Percentiles rank a stretch among this genome's conserved stretches.
phyloP scores from a whole-genome alignment of 1,139 yeast genomes.

The Kluyveromyces sp. region DNA sequence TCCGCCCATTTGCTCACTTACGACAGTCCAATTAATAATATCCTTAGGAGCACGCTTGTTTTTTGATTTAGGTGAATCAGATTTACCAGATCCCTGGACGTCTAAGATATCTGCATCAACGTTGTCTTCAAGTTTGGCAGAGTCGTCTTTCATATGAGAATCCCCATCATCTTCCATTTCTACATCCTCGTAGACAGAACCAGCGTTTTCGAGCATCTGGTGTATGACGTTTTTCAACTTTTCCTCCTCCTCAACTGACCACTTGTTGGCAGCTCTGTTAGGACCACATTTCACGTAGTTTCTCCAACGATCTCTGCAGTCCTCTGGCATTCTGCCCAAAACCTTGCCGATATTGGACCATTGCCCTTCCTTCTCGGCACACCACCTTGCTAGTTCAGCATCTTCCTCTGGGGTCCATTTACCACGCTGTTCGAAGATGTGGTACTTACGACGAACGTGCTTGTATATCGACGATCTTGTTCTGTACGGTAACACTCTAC shows the following conservation, averaged over 20 bases:
- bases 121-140: constrained; percentile 1
- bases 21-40: constrained; percentile 80
- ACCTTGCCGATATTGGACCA: constrained; percentile 78
- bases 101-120: constrained; percentile 4
- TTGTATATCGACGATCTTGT: constrained; percentile 85
- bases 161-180: constrained; percentile 24
- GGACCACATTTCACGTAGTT: constrained; percentile 88
- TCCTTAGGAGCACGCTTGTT: constrained; percentile 24
- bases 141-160: constrained; percentile 20
- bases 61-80: constrained; percentile 8
- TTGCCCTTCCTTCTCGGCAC: constrained; percentile 63
- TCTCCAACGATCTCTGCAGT: constrained; percentile 93
- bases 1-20: constrained; percentile 85
- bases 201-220: constrained; percentile 31
- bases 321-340: constrained; percentile 94
- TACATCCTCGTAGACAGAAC: constrained; percentile 12
- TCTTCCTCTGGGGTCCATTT: constrained; percentile 86
- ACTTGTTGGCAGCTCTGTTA: constrained; percentile 64
- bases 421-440: constrained; percentile 78
- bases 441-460: constrained; percentile 85
- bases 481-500: constrained; percentile 72
- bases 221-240: constrained; percentile 51
- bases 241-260: constrained; percentile 71
- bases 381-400: constrained; percentile 52
- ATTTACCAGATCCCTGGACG: constrained; percentile 10